phyloP scores from a whole-genome alignment of 768 basidiomycete species.

The Phylloporus rhodoxanthus region DNA sequence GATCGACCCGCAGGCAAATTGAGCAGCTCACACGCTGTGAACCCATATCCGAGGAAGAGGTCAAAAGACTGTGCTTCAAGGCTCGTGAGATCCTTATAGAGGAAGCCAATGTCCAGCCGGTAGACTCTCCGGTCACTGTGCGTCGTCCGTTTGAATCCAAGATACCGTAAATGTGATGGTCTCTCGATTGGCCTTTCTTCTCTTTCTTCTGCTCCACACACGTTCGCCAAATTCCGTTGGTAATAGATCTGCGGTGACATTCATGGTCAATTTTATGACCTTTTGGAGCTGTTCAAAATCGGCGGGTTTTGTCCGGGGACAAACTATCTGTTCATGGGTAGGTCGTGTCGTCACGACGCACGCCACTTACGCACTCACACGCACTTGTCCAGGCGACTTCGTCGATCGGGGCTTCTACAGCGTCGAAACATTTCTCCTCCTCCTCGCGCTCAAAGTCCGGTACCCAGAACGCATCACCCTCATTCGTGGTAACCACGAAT shows the following conservation, averaged over 20 bases:
- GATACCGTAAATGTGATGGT: constrained; percentile 4
- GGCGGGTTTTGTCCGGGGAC: constrained; percentile 91
- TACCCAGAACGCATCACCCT: constrained; percentile 97
- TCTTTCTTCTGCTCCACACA: neutral
- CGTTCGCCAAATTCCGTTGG: neutral
- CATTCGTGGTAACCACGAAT: constrained; percentile 97
- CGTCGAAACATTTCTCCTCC: constrained; percentile 92
- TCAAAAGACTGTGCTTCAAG: constrained; percentile 91
- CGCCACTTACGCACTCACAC: neutral
- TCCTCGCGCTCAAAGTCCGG: constrained; percentile 92
- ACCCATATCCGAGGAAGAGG: constrained; percentile 91
- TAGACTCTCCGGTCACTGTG: constrained; percentile 94
- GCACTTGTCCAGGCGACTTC: constrained; percentile 69
- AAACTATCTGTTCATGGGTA: constrained; percentile 95
- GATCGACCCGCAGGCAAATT: constrained; percentile 67
- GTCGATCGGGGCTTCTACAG: constrained; percentile 97
- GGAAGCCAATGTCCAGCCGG: constrained; percentile 94
- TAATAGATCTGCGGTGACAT: constrained; percentile 88
- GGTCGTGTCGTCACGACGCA: constrained; percentile 20
- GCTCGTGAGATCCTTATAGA: constrained; percentile 96
- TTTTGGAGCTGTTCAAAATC: constrained; percentile 92
- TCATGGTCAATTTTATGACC: constrained; percentile 94
- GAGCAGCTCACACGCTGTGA: constrained; percentile 91
- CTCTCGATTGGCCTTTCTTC: neutral
- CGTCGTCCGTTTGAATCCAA: constrained; percentile 26